Evolutionary conservation across 805 yeast genomes (phyloP), one percentile per base, ranked within the genome.

Genomic region (Jamesozyma rosinii): DNA sequence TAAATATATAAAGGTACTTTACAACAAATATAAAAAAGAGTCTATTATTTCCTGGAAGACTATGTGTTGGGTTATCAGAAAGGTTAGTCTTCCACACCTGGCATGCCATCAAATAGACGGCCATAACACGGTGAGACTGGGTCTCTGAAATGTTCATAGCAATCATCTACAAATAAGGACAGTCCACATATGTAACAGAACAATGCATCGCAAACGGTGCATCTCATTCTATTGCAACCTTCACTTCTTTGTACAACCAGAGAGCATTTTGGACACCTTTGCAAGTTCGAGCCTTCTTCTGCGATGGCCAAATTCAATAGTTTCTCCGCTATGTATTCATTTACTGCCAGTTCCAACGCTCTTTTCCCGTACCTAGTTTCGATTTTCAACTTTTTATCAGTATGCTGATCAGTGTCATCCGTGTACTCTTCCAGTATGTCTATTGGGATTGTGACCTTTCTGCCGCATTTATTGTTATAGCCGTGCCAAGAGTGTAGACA

Each of bases 401-500:
- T 54, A 1, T 53, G 50, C 0, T 49, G 44, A 0, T 50, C 15
- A 1, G 71, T 49, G 10, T 21, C 35, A 2, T 62, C 58, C 0
- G 75, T 49, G 44, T 70, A 73, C 15, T 54, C 61, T 40, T 60
- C 63, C 14, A 68, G 61, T 3, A 62, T 63, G 4, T 52, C 51
- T 8, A 49, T 53, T 2, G 48, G 68, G 52, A 40, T 55, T 46
- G 47, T 64, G 46, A 54, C 52, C 41, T 51, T 61, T 52, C 41
- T 55, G 5, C 68, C 66, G 55, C 85, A 79, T 22, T 54, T 54
- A 44, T 71, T 71, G 40, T 63, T 65, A 14, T 65, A 63, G 1
- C 82, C 81, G 57, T 79, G 85, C 78, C 81, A 79, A 3, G 82
- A 74, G 48, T 71, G 78, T 5, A 67, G 57, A 56, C 85, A 79